Conservation (phyloP, 2,329 filamentous ascomycete genomes). For the Spiromastix sp. region DNA sequence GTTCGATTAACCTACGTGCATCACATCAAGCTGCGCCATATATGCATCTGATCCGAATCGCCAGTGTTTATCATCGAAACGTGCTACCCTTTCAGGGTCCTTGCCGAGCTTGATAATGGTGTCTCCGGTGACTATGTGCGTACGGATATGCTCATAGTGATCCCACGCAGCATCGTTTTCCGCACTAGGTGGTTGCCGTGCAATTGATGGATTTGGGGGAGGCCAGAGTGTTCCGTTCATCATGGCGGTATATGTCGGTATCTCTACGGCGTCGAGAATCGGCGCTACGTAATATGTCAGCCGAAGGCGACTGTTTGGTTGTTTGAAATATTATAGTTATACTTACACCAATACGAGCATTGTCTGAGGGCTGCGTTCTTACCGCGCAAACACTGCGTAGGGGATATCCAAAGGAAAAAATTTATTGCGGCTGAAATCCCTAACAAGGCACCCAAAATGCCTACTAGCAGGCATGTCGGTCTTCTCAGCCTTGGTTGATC, state of each 20-base stretch:
- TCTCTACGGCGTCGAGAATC: conserved; percentile 9
- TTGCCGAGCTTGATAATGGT: conserved; percentile 20
- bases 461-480: background rate
- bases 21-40: conserved; percentile 26
- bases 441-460: background rate
- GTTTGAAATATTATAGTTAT: background rate
- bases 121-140: conserved; percentile 16
- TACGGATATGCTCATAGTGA: conserved; percentile 18
- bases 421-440: background rate
- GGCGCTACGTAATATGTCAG: conserved; percentile 7
- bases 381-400: background rate
- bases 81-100: conserved; percentile 17
- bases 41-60: conserved; percentile 23
- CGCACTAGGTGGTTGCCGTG: conserved; percentile 20
- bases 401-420: background rate
- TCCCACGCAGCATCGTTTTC: conserved; percentile 20
- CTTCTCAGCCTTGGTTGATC: background rate
- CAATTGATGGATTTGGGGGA: conserved; percentile 14
- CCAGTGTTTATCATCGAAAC: conserved; percentile 16
- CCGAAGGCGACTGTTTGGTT: background rate
- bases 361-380: conserved; percentile 5
- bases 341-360: conserved; percentile 7
- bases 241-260: conserved; percentile 5
- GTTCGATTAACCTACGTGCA: conserved; percentile 20
- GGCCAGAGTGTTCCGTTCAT: conserved; percentile 20